phyloP scores from a whole-genome alignment of 225 moss, liverwort and hornwort species.

The Marchantia polymorpha region DNA sequence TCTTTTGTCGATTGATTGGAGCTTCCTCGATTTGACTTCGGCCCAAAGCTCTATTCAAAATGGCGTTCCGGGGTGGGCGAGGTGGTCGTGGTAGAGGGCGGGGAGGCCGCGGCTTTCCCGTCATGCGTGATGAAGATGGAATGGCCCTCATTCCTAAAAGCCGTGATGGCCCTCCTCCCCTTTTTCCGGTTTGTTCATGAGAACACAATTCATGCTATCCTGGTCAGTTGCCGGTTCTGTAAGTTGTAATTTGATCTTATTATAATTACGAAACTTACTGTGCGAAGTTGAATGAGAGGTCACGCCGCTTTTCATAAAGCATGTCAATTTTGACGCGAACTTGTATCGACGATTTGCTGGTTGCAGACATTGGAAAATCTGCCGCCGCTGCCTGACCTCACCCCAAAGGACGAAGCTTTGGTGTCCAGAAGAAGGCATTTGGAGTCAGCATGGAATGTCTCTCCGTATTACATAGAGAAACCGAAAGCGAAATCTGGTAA shows the following conservation, averaged over 20 bases:
- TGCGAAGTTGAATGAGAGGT: not conserved
- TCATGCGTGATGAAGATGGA: slow-evolving; percentile 55
- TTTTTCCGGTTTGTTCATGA: slow-evolving; percentile 45
- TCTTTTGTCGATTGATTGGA: no score
- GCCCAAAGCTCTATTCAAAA: not conserved
- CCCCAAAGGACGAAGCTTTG: slow-evolving; percentile 61
- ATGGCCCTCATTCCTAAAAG: slow-evolving; percentile 41
- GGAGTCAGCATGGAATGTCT: slow-evolving; percentile 85
- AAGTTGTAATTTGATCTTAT: not conserved
- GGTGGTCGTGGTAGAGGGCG: slow-evolving; percentile 49
- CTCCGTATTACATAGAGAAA: slow-evolving; percentile 85
- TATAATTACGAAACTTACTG: not conserved
- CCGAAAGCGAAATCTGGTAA: slow-evolving; percentile 59
- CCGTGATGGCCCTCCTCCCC: slow-evolving; percentile 53
- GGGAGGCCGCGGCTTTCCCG: slow-evolving; percentile 40
- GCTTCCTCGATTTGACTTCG: not conserved
- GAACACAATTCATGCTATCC: slow-evolving; percentile 9
- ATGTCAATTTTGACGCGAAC: slow-evolving; percentile 9
- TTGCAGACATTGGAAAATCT: slow-evolving; percentile 61
- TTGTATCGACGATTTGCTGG: slow-evolving; percentile 12
- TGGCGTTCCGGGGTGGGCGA: slow-evolving; percentile 42
- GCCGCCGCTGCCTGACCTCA: slow-evolving; percentile 58
- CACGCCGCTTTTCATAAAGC: not conserved
- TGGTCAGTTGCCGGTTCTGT: not conserved
- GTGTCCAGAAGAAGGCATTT: slow-evolving; percentile 67